Evolutionary conservation across 2,329 filamentous ascomycete species (phyloP), one percentile per base, ranked within the genome.

Genomic region (Diplodia intermedia): DNA sequence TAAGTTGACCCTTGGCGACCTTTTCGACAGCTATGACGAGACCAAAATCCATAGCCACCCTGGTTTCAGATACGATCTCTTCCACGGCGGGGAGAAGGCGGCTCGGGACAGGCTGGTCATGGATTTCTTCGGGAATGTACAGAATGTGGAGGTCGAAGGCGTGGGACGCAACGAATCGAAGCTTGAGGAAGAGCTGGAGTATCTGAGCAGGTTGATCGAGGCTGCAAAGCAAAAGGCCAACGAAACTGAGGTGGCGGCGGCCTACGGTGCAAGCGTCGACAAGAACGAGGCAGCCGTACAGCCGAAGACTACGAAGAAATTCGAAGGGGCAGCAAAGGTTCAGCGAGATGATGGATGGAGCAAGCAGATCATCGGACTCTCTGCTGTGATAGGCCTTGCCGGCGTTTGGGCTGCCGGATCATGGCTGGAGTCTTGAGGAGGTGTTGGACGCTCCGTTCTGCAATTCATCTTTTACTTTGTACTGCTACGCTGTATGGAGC

Each of bases 101-200:
- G 94, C 92, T 0, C 86, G 94, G 66, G 88, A 90, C 72, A 89
- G 94, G 52, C 85, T 95, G 36, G 89, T 99, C 50, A 96, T 97
- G 74, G 95, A 99, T 78, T 99, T 99, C 81, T 98, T 99, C 71
- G 95, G 95, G 29, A 99, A 98, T 77, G 93, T 98, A 15, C 95
- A 99, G 78, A 97, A 94, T 73, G 94, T 99, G 3, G 95, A 98
- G 80, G 88, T 98, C 3, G 92, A 95, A 72, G 69, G 80, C 82
- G 66, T 86, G 82, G 47, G 78, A 75, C 66, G 80, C 75, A 79
- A 80, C 43, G 77, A 79, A 56, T 80, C 79, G 18, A 75, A 79
- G 26, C 82, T 87, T 79, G 82, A 82, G 70, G 90, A 94, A 72
- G 93, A 97, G 73, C 80, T 97, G 69, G 81, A 91, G 40, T 87